Evolutionary conservation across 805 yeast species (phyloP).

Genomic region (Starmerella geochares): DNA sequence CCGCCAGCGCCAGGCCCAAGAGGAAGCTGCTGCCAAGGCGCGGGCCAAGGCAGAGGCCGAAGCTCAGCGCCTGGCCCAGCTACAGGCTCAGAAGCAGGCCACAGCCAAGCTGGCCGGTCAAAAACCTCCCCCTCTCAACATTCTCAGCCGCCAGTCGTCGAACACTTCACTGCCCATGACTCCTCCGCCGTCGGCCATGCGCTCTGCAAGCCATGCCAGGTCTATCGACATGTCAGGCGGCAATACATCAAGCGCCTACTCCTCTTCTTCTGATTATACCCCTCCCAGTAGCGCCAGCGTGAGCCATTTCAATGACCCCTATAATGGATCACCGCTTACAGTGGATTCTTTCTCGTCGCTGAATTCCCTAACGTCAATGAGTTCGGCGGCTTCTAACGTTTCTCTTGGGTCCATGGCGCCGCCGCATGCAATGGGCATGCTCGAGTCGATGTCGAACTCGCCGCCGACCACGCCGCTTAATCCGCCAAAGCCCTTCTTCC

Average conservation of each 20-base stretch:
- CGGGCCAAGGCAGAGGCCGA: conserved; percentile 19
- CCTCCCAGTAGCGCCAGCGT: conserved; percentile 17
- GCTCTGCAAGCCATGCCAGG: conserved; percentile 22
- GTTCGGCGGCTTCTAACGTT: conserved; percentile 18
- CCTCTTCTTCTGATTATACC: conserved; percentile 15
- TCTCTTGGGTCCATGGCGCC: conserved; percentile 13
- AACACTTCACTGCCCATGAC: conserved; percentile 27
- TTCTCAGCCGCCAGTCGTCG: conserved; percentile 13
- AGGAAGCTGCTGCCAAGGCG: conserved; percentile 20
- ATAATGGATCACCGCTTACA: conserved; percentile 20
- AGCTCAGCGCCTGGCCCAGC: conserved; percentile 11
- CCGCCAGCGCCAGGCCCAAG: conserved; percentile 28
- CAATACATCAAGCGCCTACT: not conserved
- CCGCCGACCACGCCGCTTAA: conserved; percentile 26
- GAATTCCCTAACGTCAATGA: conserved; percentile 18
- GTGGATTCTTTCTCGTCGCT: conserved; percentile 17
- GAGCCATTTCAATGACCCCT: conserved; percentile 9
- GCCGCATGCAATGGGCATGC: conserved; percentile 10
- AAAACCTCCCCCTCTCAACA: conserved; percentile 12
- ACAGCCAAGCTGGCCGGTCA: conserved; percentile 20
- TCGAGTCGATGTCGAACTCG: conserved; percentile 18
- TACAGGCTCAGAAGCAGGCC: conserved; percentile 1
- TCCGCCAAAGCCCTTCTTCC: conserved; percentile 24
- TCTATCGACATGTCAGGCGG: not conserved
- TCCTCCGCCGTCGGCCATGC: conserved; percentile 32